These are phyloP conservation scores for Pyrrhoderma lamaoense DNA, from an alignment of 1,284 basidiomycete genomes.

Conservation along the genomic window DNA sequence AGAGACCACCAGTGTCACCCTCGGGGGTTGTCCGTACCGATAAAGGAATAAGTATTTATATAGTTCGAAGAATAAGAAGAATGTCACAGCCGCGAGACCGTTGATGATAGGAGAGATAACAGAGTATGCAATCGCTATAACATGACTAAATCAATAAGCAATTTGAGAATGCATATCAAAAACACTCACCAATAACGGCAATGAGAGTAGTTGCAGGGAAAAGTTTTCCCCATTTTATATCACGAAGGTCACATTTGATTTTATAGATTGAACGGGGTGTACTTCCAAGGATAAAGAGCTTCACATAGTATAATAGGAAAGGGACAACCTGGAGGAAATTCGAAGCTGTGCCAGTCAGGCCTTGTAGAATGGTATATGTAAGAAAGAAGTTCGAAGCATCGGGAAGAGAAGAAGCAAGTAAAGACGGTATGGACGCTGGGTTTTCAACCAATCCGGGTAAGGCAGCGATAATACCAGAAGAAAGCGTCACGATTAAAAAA, in stretches of 20 bases:
- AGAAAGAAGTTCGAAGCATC: constrained; percentile 91
- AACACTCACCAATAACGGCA: constrained; percentile 66
- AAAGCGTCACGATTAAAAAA: constrained; percentile 81
- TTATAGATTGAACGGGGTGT: constrained; percentile 83
- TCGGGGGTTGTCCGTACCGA: constrained; percentile 67
- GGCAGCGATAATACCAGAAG: constrained; percentile 73
- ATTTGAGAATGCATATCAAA: neutral
- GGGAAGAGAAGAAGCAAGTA: constrained; percentile 75
- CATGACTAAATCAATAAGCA: neutral
- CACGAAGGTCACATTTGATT: constrained; percentile 65
- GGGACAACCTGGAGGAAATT: constrained; percentile 76
- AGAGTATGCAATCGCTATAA: constrained; percentile 66
- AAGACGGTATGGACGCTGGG: constrained; percentile 52
- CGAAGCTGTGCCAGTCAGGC: constrained; percentile 68
- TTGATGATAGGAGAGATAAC: constrained; percentile 94
- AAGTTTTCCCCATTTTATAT: constrained; percentile 78
- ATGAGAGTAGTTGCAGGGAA: constrained; percentile 76
- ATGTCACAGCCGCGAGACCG: constrained; percentile 78
- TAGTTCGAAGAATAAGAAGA: constrained; percentile 77
- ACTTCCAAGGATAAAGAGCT: constrained; percentile 75
- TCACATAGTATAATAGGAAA: constrained; percentile 80
- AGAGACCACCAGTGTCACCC: constrained; percentile 86
- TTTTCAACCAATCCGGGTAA: constrained; percentile 55
- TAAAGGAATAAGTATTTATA: constrained; percentile 90
- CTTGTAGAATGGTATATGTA: constrained; percentile 62